These are phyloP conservation scores for Rhodofomes roseus DNA, from an alignment of 1,284 basidiomycete species.

Conservation along the genomic window DNA sequence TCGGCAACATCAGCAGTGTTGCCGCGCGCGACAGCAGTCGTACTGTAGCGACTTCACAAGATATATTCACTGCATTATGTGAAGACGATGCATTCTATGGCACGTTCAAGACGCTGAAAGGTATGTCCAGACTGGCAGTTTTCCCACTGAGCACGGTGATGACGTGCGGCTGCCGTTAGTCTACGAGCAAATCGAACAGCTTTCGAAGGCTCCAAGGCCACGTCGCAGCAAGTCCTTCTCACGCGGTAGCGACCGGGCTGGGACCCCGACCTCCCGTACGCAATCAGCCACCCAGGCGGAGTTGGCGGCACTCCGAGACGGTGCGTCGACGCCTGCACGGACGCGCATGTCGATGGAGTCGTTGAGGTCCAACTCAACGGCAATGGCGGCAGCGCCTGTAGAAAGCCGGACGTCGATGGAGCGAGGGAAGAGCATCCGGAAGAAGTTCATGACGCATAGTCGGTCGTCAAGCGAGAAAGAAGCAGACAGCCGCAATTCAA, in stretches of 20 bases:
- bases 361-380: slow-evolving; percentile 18
- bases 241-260: slow-evolving; percentile 30
- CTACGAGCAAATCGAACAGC: slow-evolving; percentile 72
- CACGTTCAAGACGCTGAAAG: slow-evolving; percentile 83
- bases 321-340: slow-evolving; percentile 14
- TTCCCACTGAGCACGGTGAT: neutral
- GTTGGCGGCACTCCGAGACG: slow-evolving; percentile 7
- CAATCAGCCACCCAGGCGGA: slow-evolving; percentile 14
- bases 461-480: slow-evolving; percentile 30
- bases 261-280: slow-evolving; percentile 14
- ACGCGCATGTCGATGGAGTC: slow-evolving; percentile 43
- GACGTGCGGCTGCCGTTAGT: slow-evolving; percentile 38
- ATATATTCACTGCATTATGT: slow-evolving; percentile 82
- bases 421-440: slow-evolving; percentile 51
- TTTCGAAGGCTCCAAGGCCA: slow-evolving; percentile 53
- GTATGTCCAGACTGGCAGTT: slow-evolving; percentile 36
- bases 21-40: slow-evolving; percentile 81
- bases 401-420: slow-evolving; percentile 53
- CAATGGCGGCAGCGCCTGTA: slow-evolving; percentile 14
- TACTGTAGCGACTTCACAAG: slow-evolving; percentile 69
- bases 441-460: slow-evolving; percentile 40
- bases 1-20: slow-evolving; percentile 80
- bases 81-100: slow-evolving; percentile 85
- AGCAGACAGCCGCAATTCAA: slow-evolving; percentile 30
- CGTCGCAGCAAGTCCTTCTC: slow-evolving; percentile 69